Evolutionary conservation across 169 alveolate species (phyloP).

Genomic region (Plasmodium sp.): DNA sequence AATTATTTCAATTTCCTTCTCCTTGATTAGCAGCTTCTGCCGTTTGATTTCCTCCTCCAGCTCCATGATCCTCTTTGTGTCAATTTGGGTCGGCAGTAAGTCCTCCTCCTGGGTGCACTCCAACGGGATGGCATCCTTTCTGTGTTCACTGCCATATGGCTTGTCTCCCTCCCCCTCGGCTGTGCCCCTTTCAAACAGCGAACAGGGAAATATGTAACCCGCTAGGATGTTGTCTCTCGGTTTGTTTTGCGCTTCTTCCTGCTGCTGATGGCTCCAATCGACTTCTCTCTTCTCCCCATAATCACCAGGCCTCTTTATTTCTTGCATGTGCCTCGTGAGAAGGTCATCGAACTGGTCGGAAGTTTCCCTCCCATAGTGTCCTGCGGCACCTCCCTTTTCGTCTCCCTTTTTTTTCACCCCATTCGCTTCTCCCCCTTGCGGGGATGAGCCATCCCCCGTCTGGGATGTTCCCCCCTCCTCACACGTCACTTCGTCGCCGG

Average conservation of each 20-base stretch:
- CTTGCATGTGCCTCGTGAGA: slow-evolving; percentile 1
- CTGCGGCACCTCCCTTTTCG: not conserved
- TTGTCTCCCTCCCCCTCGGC: not conserved
- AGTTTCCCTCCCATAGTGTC: not conserved
- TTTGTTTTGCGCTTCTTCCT: not conserved
- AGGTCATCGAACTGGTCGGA: slow-evolving; percentile 10
- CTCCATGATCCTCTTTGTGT: slow-evolving; percentile 32
- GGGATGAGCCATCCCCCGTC: not conserved
- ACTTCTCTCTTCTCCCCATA: not conserved
- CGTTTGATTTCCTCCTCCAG: slow-evolving; percentile 57
- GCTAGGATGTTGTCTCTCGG: not conserved
- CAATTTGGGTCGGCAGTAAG: not conserved
- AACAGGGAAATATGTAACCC: slow-evolving; percentile 7
- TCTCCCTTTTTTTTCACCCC: not conserved
- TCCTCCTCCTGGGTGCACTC: not conserved
- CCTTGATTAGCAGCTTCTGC: slow-evolving; percentile 46
- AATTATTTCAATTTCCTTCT: slow-evolving; percentile 45
- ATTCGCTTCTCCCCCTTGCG: not conserved
- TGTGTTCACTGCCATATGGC: not conserved
- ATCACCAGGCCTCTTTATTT: not conserved
- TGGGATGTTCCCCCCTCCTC: not conserved
- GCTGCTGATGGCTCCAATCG: not conserved
- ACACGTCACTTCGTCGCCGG: not conserved
- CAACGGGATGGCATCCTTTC: not conserved
- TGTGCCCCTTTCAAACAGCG: not conserved